Base-by-base conservation (phyloP, 2,329 filamentous ascomycete species). In the Alternaria incomplexa region DNA sequence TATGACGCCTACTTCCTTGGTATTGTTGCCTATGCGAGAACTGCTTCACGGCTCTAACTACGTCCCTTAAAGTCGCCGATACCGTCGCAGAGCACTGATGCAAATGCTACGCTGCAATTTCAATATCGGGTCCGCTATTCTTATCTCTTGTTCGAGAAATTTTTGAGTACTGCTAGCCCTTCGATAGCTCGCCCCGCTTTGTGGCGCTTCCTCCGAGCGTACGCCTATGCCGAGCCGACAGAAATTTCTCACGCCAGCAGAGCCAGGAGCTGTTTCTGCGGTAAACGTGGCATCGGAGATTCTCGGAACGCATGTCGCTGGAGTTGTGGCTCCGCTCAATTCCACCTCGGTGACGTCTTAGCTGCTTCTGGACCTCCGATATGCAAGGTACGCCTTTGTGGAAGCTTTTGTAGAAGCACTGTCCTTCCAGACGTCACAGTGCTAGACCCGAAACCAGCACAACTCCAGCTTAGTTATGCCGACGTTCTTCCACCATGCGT, bases 141-240 rank as follows among this genome's bases (percentile, higher is more conserved):
- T 73, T 71, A 73, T 73, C 65, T 66, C 56, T 64, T 64, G 63
- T 69, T 67, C 66, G 64, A 60, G 61, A 69, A 73, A 68, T 67
- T 65, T 67, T 67, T 68, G 62, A 68, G 60, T 63, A 28, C 59
- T 61, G 47, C 63, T 71, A 72, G 63, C 63, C 58, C 58, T 36
- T 69, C 69, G 62, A 68, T 72, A 74, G 71, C 68, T 64, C 64
- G 71, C 69, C 71, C 71, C 71, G 69, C 71, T 72, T 61, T 62
- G 58, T 45, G 63, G 36, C 64, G 59, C 66, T 70, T 72, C 61
- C 65, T 71, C 70, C 70, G 70, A 73, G 65, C 57, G 64, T 66
- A 67, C 63, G 56, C 66, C 71, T 61, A 65, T 66, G 61, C 69
- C 68, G 66, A 70, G 62, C 70, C 64, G 64, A 66, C 63, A 64